Percentiles rank a stretch among this genome's conserved stretches.
Conservation (phyloP, 148 eudicot species). For the Spergularia bocconei region DNA sequence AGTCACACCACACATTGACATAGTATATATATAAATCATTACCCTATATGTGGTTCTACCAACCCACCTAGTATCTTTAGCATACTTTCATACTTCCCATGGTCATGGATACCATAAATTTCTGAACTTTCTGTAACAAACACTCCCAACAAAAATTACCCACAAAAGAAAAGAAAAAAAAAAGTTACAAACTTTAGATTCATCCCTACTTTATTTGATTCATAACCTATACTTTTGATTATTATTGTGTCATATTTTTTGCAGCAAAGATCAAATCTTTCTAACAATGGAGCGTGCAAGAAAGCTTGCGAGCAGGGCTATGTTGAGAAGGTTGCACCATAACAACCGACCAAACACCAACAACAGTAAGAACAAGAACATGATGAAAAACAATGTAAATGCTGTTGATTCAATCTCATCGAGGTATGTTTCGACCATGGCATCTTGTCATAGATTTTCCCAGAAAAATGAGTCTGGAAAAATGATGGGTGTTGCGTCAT, state of each 20-base stretch:
- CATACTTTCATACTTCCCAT: constrained; percentile 11
- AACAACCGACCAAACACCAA: constrained; percentile 30
- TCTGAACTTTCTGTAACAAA: constrained; percentile 25
- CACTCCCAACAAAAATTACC: not conserved
- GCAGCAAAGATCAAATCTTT: constrained; percentile 24
- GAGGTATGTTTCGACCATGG: constrained; percentile 70
- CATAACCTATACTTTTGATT: too few species aligned
- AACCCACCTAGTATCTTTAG: constrained; percentile 31
- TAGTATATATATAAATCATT: not conserved
- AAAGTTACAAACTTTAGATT: not conserved
- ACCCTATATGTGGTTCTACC: constrained; percentile 5
- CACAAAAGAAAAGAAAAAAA: not conserved
- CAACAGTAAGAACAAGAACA: not conserved
- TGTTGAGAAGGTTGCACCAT: constrained; percentile 53
- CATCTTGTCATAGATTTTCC: constrained; percentile 37
- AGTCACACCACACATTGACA: too few species aligned
- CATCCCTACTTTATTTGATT: too few species aligned
- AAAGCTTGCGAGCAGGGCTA: constrained; percentile 58
- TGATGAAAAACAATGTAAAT: not conserved
- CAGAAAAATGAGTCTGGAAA: constrained; percentile 28
- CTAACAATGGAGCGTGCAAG: constrained; percentile 74
- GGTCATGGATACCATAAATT: constrained; percentile 27
- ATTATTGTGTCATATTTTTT: not conserved
- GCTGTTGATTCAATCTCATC: constrained; percentile 29
- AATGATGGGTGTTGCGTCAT: constrained; percentile 24